Evolutionary conservation across 306 rosid species (phyloP), one percentile per base, ranked within the genome.

Genomic region (Herpetospermum pedunculosum): DNA sequence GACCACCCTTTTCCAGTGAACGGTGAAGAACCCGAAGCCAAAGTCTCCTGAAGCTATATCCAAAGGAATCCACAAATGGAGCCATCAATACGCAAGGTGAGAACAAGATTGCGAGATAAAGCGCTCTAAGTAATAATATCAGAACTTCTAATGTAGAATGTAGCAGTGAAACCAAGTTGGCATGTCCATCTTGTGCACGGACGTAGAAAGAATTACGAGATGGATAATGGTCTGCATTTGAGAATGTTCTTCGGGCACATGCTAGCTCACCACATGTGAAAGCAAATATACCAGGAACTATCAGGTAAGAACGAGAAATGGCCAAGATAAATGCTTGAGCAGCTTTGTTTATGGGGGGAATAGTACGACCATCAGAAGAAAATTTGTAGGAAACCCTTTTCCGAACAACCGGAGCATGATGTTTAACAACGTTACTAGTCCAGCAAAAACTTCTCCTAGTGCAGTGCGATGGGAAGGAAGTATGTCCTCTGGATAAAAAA

Each of bases 251-350:
- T 78, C 86, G 96, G 64, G 89, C 88, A 81, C 87, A 88, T 77
- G 96, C 96, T 83, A 88, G 72, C 83, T 94, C 89, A 58, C 99
- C 97, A 54, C 85, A 85, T 15, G 88, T 64, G 77, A 88, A 67
- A 4, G 99, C 96, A 76, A 94, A 89, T 81, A 91, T 59, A 76
- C 96, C 88, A 44, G 98, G 98, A 79, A 94, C 88, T 69, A 91
- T 57, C 77, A 88, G 64, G 77, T 84, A 87, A 71, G 96, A 89
- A 70, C 91, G 96, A 54, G 85, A 60, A 78, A 88, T 59, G 65
- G 96, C 94, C 87, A 91, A 81, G 83, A 89, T 88, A 80, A 94
- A 87, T 2, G 99, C 97, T 82, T 85, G 96, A 77, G 97, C 89
- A 73, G 89, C 84, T 83, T 70, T 85, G 75, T 80, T 86, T 86